Base-by-base conservation (phyloP, 768 basidiomycete genomes). In the Psilocybe tampanensis region DNA sequence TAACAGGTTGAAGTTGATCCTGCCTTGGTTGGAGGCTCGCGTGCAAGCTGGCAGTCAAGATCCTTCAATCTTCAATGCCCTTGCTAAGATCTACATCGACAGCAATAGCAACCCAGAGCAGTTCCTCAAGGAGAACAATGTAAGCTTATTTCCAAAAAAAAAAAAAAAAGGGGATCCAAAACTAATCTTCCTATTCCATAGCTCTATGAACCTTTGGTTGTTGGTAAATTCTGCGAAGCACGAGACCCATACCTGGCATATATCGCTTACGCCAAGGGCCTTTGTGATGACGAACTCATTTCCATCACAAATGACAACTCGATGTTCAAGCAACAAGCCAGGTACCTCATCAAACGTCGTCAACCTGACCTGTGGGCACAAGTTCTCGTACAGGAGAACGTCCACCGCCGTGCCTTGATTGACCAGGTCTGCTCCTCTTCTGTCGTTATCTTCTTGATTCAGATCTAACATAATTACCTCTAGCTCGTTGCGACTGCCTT, bases 311-410 rank as follows among this genome's bases (percentile, higher is more conserved):
- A 98, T 69, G 95, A 96, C 63, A 99, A 99, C 78, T 89, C 95
- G 12, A 99, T 99, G 97, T 99, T 95, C 84, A 99, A 98, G 76
- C 96, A 99, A 67, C 97, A 98, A 74, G 93, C 97, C 51, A 89
- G 97, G 24, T 99, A 99, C 75, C 86, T 99, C 56, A 92, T 98
- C 68, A 97, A 95, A 75, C 89, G 97, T 64, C 92, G 97, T 60
- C 88, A 93, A 60, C 86, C 91, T 15, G 97, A 98, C 59, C 85
- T 99, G 26, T 99, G 97, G 97, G 86, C 90, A 1, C 94, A 98
- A 74, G 97, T 99, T 33, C 87, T 99, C 54, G 80, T 85, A 11
- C 81, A 84, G 3, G 94, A 94, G 61, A 98, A 97, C 72, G 83
- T 93, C 47, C 89, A 98, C 70, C 93, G 95, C 58, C 89, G 97